Percentiles rank a stretch among this genome's conserved stretches.
Evolutionary conservation across 1,139 yeast species (phyloP).

Genomic region (Geotrichum citri-aurantii): DNA sequence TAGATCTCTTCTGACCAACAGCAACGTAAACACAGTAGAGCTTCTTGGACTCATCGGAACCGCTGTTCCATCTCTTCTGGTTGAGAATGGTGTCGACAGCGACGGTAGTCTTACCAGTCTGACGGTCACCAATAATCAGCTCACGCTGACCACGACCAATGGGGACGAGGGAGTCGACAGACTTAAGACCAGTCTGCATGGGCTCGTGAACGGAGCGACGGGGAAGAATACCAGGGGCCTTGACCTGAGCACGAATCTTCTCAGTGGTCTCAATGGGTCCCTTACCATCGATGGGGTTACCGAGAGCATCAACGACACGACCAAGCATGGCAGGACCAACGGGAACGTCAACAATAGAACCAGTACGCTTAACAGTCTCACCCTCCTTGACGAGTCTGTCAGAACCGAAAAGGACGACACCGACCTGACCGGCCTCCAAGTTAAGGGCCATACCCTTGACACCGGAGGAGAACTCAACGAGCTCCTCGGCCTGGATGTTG

Average conservation of each 20-base stretch:
- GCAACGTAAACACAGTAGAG: conserved; percentile 99
- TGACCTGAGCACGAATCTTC: conserved; percentile 93
- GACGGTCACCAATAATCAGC: conserved; percentile 99
- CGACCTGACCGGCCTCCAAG: conserved; percentile 99
- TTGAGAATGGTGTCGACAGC: conserved; percentile 97
- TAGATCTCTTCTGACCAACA: conserved; percentile 99
- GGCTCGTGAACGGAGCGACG: conserved; percentile 98
- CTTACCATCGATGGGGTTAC: conserved; percentile 99
- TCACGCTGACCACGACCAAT: conserved; percentile 99
- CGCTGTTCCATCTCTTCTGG: conserved; percentile 98
- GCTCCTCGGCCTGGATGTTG: conserved; percentile 99
- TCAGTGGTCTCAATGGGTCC: conserved; percentile 91
- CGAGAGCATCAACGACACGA: conserved; percentile 99
- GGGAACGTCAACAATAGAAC: conserved; percentile 98
- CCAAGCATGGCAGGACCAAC: conserved; percentile 98
- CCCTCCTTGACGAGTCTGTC: conserved; percentile 99
- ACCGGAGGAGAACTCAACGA: conserved; percentile 98
- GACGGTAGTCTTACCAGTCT: conserved; percentile 99
- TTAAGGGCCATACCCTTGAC: conserved; percentile 99
- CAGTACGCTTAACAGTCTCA: conserved; percentile 99
- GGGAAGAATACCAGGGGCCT: conserved; percentile 99
- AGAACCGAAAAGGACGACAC: conserved; percentile 99
- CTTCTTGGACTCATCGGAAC: conserved; percentile 92
- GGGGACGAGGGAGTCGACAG: conserved; percentile 99
- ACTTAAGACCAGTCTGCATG: conserved; percentile 99